phyloP scores from a whole-genome alignment of 805 yeast genomes.

The Saccharomycopsis malanga region DNA sequence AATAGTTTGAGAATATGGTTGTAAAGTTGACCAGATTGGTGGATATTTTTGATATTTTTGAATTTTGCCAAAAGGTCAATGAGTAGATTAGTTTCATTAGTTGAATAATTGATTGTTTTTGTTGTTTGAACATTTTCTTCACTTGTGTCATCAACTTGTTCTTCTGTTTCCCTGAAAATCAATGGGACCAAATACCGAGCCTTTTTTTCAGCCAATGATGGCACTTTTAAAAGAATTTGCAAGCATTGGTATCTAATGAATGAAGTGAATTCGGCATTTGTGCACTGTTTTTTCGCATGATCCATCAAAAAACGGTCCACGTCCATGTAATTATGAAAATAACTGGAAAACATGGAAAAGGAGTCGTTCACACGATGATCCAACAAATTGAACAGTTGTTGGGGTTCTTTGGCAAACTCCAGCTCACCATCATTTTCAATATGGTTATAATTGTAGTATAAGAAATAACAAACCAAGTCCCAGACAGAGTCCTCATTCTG shows the following conservation, averaged over 20 bases:
- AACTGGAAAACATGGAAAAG: slow-evolving; percentile 27
- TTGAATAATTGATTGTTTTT: slow-evolving; percentile 32
- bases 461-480: slow-evolving; percentile 35
- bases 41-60: slow-evolving; percentile 50
- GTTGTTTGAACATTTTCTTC: slow-evolving; percentile 18
- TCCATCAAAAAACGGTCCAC: slow-evolving; percentile 34
- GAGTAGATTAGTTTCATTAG: slow-evolving; percentile 49
- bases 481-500: slow-evolving; percentile 45
- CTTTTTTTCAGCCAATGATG: slow-evolving; percentile 62
- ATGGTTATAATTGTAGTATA: slow-evolving; percentile 29
- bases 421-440: background rate
- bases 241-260: slow-evolving; percentile 51
- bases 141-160: slow-evolving; percentile 22
- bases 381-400: slow-evolving; percentile 2
- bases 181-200: slow-evolving; percentile 50
- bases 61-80: slow-evolving; percentile 59
- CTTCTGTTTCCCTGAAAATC: slow-evolving; percentile 28
- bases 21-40: slow-evolving; percentile 46
- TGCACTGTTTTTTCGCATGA: slow-evolving; percentile 32
- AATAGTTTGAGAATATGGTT: slow-evolving; percentile 47
- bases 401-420: background rate
- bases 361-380: slow-evolving; percentile 40
- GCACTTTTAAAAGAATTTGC: slow-evolving; percentile 49
- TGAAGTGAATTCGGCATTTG: slow-evolving; percentile 34
- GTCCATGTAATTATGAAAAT: slow-evolving; percentile 31